Base-by-base conservation (phyloP, 345 rosid species). In the Citrus inodora region DNA sequence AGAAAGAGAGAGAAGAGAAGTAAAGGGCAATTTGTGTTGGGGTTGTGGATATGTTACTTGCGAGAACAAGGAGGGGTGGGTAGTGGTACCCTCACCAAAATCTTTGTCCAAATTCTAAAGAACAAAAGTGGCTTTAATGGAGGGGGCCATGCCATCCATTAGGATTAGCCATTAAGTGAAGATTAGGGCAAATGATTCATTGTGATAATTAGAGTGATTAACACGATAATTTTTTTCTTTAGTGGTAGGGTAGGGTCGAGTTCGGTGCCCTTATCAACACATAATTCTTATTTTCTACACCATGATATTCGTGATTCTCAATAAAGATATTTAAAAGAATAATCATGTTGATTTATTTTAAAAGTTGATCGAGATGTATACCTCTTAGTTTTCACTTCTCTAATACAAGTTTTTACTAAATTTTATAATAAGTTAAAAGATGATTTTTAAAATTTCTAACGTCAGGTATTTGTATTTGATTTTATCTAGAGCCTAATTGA, bases 141-240 rank as follows among this genome's bases (percentile, higher is more conserved):
- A 78, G 82, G 87, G 85, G 85, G 89, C 70, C 70, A 66, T 33
- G 83, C 89, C 91, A 84, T 73, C 70, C 73, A 75, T 68, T 32
- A 75, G 80, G 56, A 83, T 86, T 83, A 84, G 83, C 81, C 85
- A 88, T 83, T 87, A 87, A 88, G 83, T 71, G 80, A 85, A 68
- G 87, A 87, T 90, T 86, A 86, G 82, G 67, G 68, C 51, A 74
- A 87, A 88, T 83, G 84, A 86, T 88, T 87, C 70, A 77, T 46
- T 70, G 56, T 65, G 84, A 82, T 77, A 55, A 64, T 64, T 30
- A 82, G 76, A 75, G 80, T 48, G 73, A 67, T 28, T 19, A 79
- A 58, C 22, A 80, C 40, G 67, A 74, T 66, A 74, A 69, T 46
- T 22, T 46, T 74, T 64, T 64, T 40, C 24, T 59, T 53, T 72